Evolutionary conservation across 495 filamentous ascomycete species (phyloP).

Genomic region (Thermochaetoides thermophila): DNA sequence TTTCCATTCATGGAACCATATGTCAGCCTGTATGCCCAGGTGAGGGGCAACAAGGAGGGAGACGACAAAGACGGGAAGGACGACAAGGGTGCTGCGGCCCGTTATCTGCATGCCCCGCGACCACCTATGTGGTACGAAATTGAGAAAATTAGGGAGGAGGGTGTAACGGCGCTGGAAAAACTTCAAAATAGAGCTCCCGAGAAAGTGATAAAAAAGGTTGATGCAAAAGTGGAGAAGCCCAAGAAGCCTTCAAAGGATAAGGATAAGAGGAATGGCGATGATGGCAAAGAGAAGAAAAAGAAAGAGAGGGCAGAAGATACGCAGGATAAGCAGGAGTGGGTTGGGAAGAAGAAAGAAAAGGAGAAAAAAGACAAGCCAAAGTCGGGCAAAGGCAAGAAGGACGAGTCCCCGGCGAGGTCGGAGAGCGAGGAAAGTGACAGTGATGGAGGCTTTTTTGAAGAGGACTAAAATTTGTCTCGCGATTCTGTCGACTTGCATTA

Average conservation of each 20-base stretch:
- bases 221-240: background rate
- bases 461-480: slow-evolving; percentile 3
- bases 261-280: background rate
- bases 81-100: slow-evolving; percentile 18
- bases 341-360: background rate
- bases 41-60: slow-evolving; percentile 10
- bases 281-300: slow-evolving; percentile 1
- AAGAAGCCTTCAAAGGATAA: background rate
- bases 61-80: slow-evolving; percentile 12
- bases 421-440: too few relatives aligned
- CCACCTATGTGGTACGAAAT: slow-evolving; percentile 56
- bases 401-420: too few relatives aligned
- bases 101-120: slow-evolving; percentile 23
- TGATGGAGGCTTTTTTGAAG: slow-evolving; percentile 22
- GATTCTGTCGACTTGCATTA: background rate
- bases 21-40: slow-evolving; percentile 53
- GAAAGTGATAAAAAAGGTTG: too few relatives aligned
- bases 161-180: slow-evolving; percentile 35
- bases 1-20: slow-evolving; percentile 71
- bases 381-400: slow-evolving; percentile 7
- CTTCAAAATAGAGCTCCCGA: slow-evolving; percentile 30
- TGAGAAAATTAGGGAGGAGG: slow-evolving; percentile 52
- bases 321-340: background rate
- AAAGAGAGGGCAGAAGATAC: slow-evolving; percentile 1
- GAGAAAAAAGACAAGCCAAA: background rate